Conservation (phyloP, 2,329 filamentous ascomycete genomes). For the Aspergillus ustus region DNA sequence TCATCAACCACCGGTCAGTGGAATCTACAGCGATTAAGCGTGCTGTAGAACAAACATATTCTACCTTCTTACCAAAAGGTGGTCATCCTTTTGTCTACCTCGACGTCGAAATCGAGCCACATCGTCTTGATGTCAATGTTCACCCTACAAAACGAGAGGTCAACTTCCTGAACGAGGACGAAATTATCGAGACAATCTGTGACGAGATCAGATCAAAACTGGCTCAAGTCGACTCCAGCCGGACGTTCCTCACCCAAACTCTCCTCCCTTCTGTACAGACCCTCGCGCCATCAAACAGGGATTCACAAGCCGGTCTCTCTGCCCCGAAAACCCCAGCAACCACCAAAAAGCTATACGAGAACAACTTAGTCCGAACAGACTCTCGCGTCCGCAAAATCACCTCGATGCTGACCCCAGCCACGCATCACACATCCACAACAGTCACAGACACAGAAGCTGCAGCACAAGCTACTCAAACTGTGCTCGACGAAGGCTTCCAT, state of each 20-base stretch:
- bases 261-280: slow-evolving; percentile 70
- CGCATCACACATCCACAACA: slow-evolving; percentile 27
- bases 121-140: slow-evolving; percentile 93
- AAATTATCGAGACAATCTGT: slow-evolving; percentile 87
- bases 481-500: slow-evolving; percentile 58
- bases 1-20: slow-evolving; percentile 95
- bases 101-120: slow-evolving; percentile 88
- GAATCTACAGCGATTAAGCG: slow-evolving; percentile 89
- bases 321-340: slow-evolving; percentile 42
- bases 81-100: slow-evolving; percentile 94
- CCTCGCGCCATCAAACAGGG: slow-evolving; percentile 46
- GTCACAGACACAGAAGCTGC: slow-evolving; percentile 35
- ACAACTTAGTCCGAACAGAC: slow-evolving; percentile 89
- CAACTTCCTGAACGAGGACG: slow-evolving; percentile 96
- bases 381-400: slow-evolving; percentile 91
- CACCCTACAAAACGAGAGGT: slow-evolving; percentile 97
- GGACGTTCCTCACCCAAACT: slow-evolving; percentile 92
- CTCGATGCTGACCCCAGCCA: slow-evolving; percentile 80
- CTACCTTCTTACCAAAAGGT: slow-evolving; percentile 85
- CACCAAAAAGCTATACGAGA: slow-evolving; percentile 70
- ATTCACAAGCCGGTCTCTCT: slow-evolving; percentile 39
- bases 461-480: slow-evolving; percentile 36
- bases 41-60: slow-evolving; percentile 87
- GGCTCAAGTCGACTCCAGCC: slow-evolving; percentile 86
- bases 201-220: slow-evolving; percentile 76